Evolutionary conservation across 2,329 filamentous ascomycete species (phyloP).

Genomic region (Colletotrichum liaoningense): DNA sequence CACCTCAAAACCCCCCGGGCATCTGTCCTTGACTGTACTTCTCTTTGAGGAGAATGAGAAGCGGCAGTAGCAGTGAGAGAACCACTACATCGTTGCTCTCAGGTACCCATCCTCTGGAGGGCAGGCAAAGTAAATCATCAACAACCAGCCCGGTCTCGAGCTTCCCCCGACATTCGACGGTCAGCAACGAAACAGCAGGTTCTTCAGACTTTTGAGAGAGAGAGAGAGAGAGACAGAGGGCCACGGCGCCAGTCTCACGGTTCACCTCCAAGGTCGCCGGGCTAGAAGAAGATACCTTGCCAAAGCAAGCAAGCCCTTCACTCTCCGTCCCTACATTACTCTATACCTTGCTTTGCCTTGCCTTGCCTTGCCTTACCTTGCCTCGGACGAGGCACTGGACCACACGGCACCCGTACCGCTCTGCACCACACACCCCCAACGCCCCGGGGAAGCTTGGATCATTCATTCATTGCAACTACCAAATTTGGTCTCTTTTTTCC

Average conservation of each 20-base stretch:
- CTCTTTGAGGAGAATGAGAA: neutral
- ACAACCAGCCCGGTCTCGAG: neutral
- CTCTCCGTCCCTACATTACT: neutral
- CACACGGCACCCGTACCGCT: constrained; percentile 9
- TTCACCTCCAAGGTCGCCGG: constrained; percentile 12
- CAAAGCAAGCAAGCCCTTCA: too few relatives aligned
- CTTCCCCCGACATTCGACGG: neutral
- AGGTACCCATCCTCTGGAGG: neutral
- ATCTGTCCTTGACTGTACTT: neutral
- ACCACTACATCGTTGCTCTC: neutral
- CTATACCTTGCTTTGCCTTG: neutral
- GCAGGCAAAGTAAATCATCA: neutral
- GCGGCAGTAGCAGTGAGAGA: neutral
- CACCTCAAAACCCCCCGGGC: neutral
- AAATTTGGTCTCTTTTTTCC: constrained; percentile 25
- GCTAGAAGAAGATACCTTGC: neutral
- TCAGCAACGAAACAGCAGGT: neutral
- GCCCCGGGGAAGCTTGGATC: constrained; percentile 32
- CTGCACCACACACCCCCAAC: constrained; percentile 26
- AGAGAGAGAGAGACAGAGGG: neutral
- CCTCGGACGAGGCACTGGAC: constrained; percentile 17
- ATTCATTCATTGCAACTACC: constrained; percentile 32
- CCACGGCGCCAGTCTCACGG: neutral
- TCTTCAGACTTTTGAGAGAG: neutral
- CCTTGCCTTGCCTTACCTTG: constrained; percentile 12